Evolutionary conservation across 371 early-diverging fungal genomes (phyloP), one percentile per base, ranked within the genome.

Genomic region (Thermomucor indicae-seudaticae): DNA sequence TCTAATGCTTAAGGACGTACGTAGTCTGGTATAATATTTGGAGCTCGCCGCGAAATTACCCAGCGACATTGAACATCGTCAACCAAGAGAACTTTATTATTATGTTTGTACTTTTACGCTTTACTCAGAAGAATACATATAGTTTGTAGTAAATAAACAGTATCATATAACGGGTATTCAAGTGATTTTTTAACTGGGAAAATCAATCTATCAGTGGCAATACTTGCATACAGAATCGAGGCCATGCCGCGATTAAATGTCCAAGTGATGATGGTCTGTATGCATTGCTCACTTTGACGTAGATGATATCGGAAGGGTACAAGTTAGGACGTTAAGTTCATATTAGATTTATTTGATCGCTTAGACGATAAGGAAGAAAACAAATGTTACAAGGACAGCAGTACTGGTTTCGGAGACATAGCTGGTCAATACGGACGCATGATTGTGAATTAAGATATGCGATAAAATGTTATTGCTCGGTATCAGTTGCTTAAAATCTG

Each of bases 11-110:
- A n/a, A n/a, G n/a, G n/a, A n/a, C n/a, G n/a, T n/a, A n/a, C 23
- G 0, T 53, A 67, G 59, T 70, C 79, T 16, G 79, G 80, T n/a
- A 63, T 70, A 44, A 58, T 58, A 23, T 74, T 64, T 56, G 83
- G 83, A 27, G 58, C 57, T 39, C 74, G 82, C 32, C 67, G 79
- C 24, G 71, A 81, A 29, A 75, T 78, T 22, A 50, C n/a, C n/a
- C n/a, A n/a, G n/a, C n/a, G n/a, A 28, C 30, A 28, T 20, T 34
- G 30, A 19, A 12, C 20, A 42, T 19, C 25, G 43, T 14, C 22
- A 42, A 12, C 23, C 16, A 19, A 6, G 12, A 12, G 5, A 42
- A 5, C 12, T 3, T 14, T 6, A 42, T 42, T 6, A 3, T 10
- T 37, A 16, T 37, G 14, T 3, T 37, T 37, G 37, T 37, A 37